Evolutionary conservation across 1,284 basidiomycete genomes (phyloP).

Genomic region (Marasmius tenuissimus): DNA sequence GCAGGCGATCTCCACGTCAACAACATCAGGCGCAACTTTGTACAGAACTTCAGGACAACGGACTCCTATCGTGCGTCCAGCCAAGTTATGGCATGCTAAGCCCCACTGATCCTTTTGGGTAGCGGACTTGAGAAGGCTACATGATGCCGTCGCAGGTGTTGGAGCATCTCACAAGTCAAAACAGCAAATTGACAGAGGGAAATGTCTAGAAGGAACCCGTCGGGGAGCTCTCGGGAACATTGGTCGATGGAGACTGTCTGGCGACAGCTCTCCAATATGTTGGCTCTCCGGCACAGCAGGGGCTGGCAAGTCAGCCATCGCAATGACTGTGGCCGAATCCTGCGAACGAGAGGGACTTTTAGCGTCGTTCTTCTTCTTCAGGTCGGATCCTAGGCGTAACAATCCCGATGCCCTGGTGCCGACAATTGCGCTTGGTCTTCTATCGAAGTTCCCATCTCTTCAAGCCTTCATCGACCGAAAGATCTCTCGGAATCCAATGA

Average conservation of each 20-base stretch:
- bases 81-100: too few species aligned
- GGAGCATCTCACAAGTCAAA: background rate
- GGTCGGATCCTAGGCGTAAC: slow-evolving; percentile 1
- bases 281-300: slow-evolving; percentile 17
- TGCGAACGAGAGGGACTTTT: slow-evolving; percentile 2
- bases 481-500: background rate
- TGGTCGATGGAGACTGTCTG: slow-evolving; percentile 7
- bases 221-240: slow-evolving; percentile 10
- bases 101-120: too few species aligned
- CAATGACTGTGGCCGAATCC: slow-evolving; percentile 14
- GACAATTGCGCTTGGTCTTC: slow-evolving; percentile 2
- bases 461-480: background rate
- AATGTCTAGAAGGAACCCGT: slow-evolving; percentile 15
- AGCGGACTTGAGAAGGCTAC: background rate
- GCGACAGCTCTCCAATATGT: slow-evolving; percentile 2
- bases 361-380: slow-evolving; percentile 16
- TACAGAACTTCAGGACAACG: too few species aligned
- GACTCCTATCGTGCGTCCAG: too few species aligned
- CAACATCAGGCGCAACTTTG: too few species aligned
- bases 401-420: background rate
- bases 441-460: background rate
- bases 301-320: background rate
- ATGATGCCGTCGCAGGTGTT: background rate
- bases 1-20: too few species aligned
- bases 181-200: background rate